Base-by-base conservation (phyloP, 306 rosid genomes). In the Pueraria montana region DNA sequence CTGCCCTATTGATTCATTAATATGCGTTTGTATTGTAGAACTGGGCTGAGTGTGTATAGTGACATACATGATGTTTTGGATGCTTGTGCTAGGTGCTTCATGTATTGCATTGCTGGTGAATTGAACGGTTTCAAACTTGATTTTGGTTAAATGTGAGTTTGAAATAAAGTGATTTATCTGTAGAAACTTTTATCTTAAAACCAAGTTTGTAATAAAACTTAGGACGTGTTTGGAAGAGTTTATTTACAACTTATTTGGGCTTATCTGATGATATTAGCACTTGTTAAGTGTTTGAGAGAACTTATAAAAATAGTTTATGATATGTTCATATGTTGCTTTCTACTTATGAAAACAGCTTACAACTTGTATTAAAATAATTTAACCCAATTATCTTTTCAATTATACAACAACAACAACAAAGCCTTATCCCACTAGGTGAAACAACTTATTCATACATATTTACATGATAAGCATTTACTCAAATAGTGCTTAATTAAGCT, bases 91-190 rank as follows among this genome's bases (percentile, higher is more conserved):
- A 4, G 23, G 2, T 63, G 0, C 11, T 63, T 63, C 1, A 3
- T 62, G 40, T 30, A 62, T 62, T 30, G 81, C 56, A 65, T 65
- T 46, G 46, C 4, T 65, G 77, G 11, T 42, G 46, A 42, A 38
- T 38, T 38, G 34, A 30, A 34, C 5, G 8, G 11, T 24, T 24
- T 14, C 70, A 14, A 63, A 6, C 42, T 65, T 67, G 30, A 67
- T 67, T 38, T 67, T 36, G 73, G 9, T 67, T 67, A 0, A 67
- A 4, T 36, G 9, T 10, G n/a, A 36, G 27, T 67, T 40, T 67
- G 30, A 67, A 40, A 3, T 65, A 0, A 4, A 27, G 23, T 30
- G 45, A 32, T 32, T 0, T 2, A 36, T 36, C 3, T 4, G n/a
- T 36, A 4, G 13, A 20, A n/a, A 66, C 27, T n/a, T 17, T 36